Evolutionary conservation across 306 rosid genomes (phyloP), one percentile per base, ranked within the genome.

Genomic region (Sesbania bispinosa): DNA sequence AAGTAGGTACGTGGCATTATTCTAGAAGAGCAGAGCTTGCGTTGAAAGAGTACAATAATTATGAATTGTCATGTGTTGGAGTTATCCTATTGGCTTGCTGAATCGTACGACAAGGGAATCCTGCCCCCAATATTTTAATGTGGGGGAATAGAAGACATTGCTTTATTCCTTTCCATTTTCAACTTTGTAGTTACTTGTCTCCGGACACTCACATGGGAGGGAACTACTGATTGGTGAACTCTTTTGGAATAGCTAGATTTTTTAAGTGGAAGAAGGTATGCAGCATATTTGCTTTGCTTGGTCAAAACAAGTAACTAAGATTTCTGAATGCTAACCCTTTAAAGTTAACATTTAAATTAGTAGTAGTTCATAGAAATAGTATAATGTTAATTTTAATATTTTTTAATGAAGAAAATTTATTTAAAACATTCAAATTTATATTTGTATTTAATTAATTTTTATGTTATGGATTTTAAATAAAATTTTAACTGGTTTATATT

Each of bases 141-240:
- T 6, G 5, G 11, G n/a, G 8, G 24, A 62, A 41, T 39, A 21
- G 52, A 7, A 39, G 8, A 18, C 10, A 36, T 11, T 41, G 52
- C 52, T 62, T 62, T 62, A 60, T 35, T 38, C 27, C 21, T 63
- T 55, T 39, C 38, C 36, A 41, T n/a, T 63, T 62, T 38, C 68
- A 62, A 20, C 68, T 62, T 62, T 23, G 18, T 3, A 23, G 38
- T 24, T 61, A 20, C 67, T 18, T 0, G 10, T 61, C 10, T 11
- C 4, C 10, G 9, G 26, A 15, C 10, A 36, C 6, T 8, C 67
- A 59, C 67, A 38, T 61, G 29, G 67, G 19, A 35, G 29, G 14
- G 48, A 36, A 19, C 14, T 36, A 4, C 10, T 35, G 18, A 20
- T 61, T 61, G 50, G 67, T 35, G 47, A n/a, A 61, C 33, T 5